Evolutionary conservation across 441 rosid genomes (phyloP), one percentile per base, ranked within the genome.

Genomic region (Daphne laureola): DNA sequence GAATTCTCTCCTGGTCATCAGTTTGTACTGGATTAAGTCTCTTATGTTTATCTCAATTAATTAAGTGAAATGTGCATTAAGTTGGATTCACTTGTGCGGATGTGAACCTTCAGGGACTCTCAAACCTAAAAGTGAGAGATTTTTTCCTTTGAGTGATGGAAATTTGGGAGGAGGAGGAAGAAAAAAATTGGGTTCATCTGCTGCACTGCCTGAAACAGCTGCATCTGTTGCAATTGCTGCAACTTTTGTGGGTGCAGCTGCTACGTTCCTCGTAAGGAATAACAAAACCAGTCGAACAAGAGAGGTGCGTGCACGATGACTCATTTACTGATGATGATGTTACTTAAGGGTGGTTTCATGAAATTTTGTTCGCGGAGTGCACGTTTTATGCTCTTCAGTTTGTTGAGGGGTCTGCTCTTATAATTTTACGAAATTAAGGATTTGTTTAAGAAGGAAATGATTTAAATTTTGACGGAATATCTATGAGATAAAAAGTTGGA

Each of bases 201-300:
- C 62, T 44, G 82, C 86, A 42, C 64, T 83, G 53, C 86, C 81
- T 15, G 97, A 90, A 71, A 81, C 91, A 36, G 85, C 83, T 55
- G 78, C 79, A 63, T 83, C 96, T 65, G 68, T 84, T 43, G 94
- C 86, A 41, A 65, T 89, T 69, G 95, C 88, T 59, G 95, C 83
- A 14, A 69, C 90, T 0, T 76, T 80, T 45, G 88, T 86, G 54
- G 97, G 95, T 53, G 80, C 86, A 35, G 97, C 97, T 56, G 91
- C 96, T 14, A 81, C 94, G 13, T 43, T 81, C 57, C 85, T 87
- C 58, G 78, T 46, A 51, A 75, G 67, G 52, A 81, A 77, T 71
- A 74, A 72, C 48, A 83, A 79, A 78, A 62, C 81, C 25, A 51
- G 88, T 0, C 61, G 77, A 50, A 75, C 60, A 73, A 65, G 71